phyloP scores from a whole-genome alignment of 1,139 yeast genomes.

The Diutina siamensis region DNA sequence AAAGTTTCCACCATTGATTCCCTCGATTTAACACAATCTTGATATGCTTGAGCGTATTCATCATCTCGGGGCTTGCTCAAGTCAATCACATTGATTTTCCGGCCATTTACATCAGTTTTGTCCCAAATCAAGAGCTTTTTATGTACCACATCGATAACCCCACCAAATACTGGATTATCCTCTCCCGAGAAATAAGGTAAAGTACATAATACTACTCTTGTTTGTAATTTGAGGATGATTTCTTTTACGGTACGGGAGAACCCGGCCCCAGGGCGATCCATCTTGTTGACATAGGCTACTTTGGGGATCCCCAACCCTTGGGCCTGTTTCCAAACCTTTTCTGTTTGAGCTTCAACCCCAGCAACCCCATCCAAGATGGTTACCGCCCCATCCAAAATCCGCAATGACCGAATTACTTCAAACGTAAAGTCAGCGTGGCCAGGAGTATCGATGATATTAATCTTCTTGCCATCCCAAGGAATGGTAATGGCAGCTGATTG shows the following conservation, averaged over 20 bases:
- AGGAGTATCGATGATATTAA: slow-evolving; percentile 91
- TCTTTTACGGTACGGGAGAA: slow-evolving; percentile 84
- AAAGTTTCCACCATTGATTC: slow-evolving; percentile 75
- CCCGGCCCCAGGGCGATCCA: slow-evolving; percentile 97
- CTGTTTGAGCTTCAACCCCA: slow-evolving; percentile 97
- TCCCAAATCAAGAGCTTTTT: slow-evolving; percentile 59
- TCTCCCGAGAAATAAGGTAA: slow-evolving; percentile 52
- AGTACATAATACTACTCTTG: slow-evolving; percentile 63
- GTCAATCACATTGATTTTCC: slow-evolving; percentile 34
- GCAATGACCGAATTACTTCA: slow-evolving; percentile 79
- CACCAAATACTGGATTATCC: slow-evolving; percentile 44
- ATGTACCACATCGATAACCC: slow-evolving; percentile 76
- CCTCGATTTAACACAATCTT: slow-evolving; percentile 46
- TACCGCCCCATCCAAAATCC: slow-evolving; percentile 90
- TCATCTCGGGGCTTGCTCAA: slow-evolving; percentile 12
- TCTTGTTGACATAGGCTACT: slow-evolving; percentile 75
- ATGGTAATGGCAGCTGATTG: slow-evolving; percentile 94
- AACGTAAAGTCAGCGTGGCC: slow-evolving; percentile 98
- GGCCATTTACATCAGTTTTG: slow-evolving; percentile 38
- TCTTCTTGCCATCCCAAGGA: slow-evolving; percentile 67
- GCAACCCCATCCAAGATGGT: slow-evolving; percentile 92
- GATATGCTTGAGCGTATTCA: slow-evolving; percentile 22
- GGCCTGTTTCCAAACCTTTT: slow-evolving; percentile 93
- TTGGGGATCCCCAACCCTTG: slow-evolving; percentile 55
- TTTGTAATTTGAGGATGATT: slow-evolving; percentile 63